Evolutionary conservation across 495 filamentous ascomycete species (phyloP).

Genomic region (Aspergillus baeticus): DNA sequence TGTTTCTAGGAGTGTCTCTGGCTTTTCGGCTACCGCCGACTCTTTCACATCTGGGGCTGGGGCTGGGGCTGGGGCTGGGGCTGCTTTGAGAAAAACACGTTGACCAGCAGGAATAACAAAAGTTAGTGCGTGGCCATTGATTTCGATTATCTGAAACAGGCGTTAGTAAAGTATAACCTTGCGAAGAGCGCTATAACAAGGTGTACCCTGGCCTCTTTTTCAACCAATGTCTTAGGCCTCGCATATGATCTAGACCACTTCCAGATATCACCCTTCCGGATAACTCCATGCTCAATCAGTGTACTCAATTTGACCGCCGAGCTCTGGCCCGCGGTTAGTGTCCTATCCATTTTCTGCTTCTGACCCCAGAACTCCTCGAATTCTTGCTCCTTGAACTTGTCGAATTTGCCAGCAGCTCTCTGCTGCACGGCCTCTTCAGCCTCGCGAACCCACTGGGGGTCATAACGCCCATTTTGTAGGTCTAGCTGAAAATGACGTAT

Average conservation of each 20-base stretch:
- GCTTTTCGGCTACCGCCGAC: background rate
- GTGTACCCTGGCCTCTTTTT: constrained; percentile 51
- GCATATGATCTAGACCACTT: constrained; percentile 38
- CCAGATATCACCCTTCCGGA: constrained; percentile 54
- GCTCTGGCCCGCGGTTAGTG: constrained; percentile 46
- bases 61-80: background rate
- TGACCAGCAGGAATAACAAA: constrained; percentile 47
- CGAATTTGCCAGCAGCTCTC: constrained; percentile 66
- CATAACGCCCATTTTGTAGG: constrained; percentile 59
- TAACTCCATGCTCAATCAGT: constrained; percentile 42
- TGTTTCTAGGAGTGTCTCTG: background rate
- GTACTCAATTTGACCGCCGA: constrained; percentile 47
- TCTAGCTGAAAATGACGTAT: constrained; percentile 58
- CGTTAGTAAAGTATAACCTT: background rate
- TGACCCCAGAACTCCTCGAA: constrained; percentile 73
- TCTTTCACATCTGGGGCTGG: background rate
- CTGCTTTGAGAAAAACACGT: constrained; percentile 34
- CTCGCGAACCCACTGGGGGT: constrained; percentile 63
- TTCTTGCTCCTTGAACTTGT: constrained; percentile 62
- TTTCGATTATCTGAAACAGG: constrained; percentile 34
- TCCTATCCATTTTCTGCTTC: constrained; percentile 47
- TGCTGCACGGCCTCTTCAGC: constrained; percentile 62
- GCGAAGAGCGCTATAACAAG: background rate
- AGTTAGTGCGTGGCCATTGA: constrained; percentile 32
- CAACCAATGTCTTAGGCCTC: constrained; percentile 34